Percentiles rank a stretch among this genome's conserved stretches.
Conservation (phyloP, 2,329 filamentous ascomycete species). For the Sclerotinia borealis region DNA sequence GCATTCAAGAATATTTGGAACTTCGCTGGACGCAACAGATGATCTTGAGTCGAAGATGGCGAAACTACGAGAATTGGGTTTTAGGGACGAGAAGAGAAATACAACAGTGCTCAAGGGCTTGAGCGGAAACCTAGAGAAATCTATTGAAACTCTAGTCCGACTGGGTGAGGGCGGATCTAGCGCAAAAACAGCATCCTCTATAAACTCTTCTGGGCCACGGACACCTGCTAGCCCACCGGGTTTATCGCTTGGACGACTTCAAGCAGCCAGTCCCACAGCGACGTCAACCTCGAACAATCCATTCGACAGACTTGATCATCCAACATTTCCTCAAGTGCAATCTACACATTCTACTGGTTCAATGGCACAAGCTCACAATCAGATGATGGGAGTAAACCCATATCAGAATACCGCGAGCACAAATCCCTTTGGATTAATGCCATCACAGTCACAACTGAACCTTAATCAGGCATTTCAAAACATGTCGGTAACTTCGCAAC, state of each 20-base stretch:
- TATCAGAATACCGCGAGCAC: constrained; percentile 35
- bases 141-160: constrained; percentile 77
- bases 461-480: constrained; percentile 63
- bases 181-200: constrained; percentile 34
- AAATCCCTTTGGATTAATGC: constrained; percentile 61
- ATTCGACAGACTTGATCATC: constrained; percentile 50
- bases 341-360: constrained; percentile 61
- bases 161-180: constrained; percentile 61
- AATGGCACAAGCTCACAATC: constrained; percentile 46
- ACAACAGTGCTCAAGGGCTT: constrained; percentile 74
- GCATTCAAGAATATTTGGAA: constrained; percentile 63
- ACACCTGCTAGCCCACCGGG: constrained; percentile 35
- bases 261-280: constrained; percentile 17
- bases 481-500: constrained; percentile 56
- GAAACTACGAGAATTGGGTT: constrained; percentile 84
- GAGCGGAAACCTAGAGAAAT: constrained; percentile 77
- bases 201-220: constrained; percentile 46
- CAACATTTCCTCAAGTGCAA: constrained; percentile 49
- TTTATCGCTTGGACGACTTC: constrained; percentile 28
- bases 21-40: constrained; percentile 51
- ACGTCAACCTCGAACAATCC: constrained; percentile 51
- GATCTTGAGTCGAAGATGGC: constrained; percentile 71
- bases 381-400: constrained; percentile 23
- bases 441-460: constrained; percentile 38
- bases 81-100: constrained; percentile 76